Base-by-base conservation (phyloP, 2,329 filamentous ascomycete genomes). In the Arachnopeziza araneosa region DNA sequence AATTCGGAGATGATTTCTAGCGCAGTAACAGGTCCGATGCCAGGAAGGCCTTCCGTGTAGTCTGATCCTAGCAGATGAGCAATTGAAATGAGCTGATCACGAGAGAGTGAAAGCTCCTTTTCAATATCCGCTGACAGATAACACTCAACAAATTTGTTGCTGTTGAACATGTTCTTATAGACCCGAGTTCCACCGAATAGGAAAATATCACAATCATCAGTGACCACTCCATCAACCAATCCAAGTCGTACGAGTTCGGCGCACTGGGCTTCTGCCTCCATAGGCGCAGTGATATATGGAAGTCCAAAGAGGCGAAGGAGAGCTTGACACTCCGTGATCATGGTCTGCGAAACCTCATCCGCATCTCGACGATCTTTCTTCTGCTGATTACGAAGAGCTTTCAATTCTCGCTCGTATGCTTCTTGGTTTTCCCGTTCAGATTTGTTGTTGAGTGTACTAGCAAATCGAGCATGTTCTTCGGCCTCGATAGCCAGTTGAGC, bases 161-260 rank as follows among this genome's bases (percentile, higher is more conserved):
- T 88, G 75, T 97, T 99, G 80, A 99, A 99, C 92, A 99, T 96
- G 78, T 99, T 99, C 75, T 99, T 99, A 80, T 99, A 99, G 23
- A 99, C 89, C 21, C 93, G 83, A 0, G 92, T 99, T 48, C 95
- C 96, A 21, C 95, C 96, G 73, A 99, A 99, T 0, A 99, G 83
- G 70, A 99, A 99, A 0, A 88, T 96, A 78, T 99, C 95, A 2
- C 90, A 96, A 72, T 99, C 95, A 70, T 99, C 95, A 0, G 96
- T 99, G 30, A 99, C 93, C 63, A 99, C 96, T 14, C 96, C 95
- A 72, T 99, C 96, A 9, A 99, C 96, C 0, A 98, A 84, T 0
- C 91, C 91, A 0, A 98, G 79, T 0, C 77, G 78, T 0, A 99
- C 93, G 3, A 99, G 83, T 75, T 96, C 90, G 0, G 95, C 95